Percentiles rank a stretch among this genome's conserved stretches.
Conservation (phyloP, 139 green algal genomes). For the Coelastrella sp. region DNA sequence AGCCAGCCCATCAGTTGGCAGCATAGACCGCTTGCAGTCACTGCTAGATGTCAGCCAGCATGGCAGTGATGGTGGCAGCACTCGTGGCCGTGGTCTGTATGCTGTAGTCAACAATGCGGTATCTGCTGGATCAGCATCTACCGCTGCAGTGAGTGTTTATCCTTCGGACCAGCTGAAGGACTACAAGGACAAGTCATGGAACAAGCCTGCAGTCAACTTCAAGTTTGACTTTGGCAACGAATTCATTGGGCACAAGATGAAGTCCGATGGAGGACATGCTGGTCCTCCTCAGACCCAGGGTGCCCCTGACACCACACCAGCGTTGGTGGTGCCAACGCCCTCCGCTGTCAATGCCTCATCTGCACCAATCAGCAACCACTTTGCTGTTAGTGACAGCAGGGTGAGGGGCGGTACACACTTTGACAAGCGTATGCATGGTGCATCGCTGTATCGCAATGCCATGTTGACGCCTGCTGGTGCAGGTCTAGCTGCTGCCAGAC, state of each 20-base stretch:
- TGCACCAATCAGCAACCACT: neutral
- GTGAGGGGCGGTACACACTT: slow-evolving; percentile 42
- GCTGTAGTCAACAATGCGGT: neutral
- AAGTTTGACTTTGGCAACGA: slow-evolving; percentile 52
- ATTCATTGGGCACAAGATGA: slow-evolving; percentile 17
- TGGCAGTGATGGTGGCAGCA: slow-evolving; percentile 35
- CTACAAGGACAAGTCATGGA: slow-evolving; percentile 48
- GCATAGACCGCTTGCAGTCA: slow-evolving; percentile 54
- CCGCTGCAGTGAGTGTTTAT: neutral
- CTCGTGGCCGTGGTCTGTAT: slow-evolving; percentile 9
- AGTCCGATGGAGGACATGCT: neutral
- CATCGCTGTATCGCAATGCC: slow-evolving; percentile 46
- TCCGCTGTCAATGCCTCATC: neutral
- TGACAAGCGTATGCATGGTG: slow-evolving; percentile 52
- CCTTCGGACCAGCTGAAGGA: neutral
- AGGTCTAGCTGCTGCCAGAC: neutral
- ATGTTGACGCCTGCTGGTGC: slow-evolving; percentile 12
- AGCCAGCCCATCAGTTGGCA: slow-evolving; percentile 6
- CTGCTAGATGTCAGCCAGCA: slow-evolving; percentile 43
- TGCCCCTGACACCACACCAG: neutral
- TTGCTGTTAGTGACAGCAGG: neutral
- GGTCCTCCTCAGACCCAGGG: slow-evolving; percentile 37
- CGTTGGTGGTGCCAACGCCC: neutral
- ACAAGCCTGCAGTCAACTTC: slow-evolving; percentile 47
- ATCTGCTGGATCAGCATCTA: neutral